Evolutionary conservation across 768 basidiomycete genomes (phyloP).

Genomic region (Panellus pusillus): DNA sequence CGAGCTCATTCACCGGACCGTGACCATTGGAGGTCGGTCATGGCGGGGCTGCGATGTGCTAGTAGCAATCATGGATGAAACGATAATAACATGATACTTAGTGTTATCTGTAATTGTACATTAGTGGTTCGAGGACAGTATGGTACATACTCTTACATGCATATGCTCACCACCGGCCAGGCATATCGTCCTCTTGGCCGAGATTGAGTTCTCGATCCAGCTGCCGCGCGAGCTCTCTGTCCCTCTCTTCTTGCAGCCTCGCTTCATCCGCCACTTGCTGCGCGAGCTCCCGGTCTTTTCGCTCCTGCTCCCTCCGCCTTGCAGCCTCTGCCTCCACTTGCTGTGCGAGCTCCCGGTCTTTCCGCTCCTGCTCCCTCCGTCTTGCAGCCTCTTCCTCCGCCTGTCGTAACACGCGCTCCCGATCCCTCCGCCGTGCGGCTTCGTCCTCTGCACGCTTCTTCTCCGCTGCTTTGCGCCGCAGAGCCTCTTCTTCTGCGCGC

Average conservation of each 20-base stretch:
- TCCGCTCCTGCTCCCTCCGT: neutral
- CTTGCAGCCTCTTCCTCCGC: slow-evolving; percentile 22
- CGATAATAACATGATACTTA: slow-evolving; percentile 2
- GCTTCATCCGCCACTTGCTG: neutral
- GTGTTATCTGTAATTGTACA: slow-evolving; percentile 6
- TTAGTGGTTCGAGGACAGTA: slow-evolving; percentile 14
- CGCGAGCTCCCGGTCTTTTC: slow-evolving; percentile 24
- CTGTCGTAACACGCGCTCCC: too few relatives aligned
- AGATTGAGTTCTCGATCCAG: slow-evolving; percentile 58
- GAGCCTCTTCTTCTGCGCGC: too few relatives aligned
- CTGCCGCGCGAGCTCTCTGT: slow-evolving; percentile 28
- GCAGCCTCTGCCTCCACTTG: slow-evolving; percentile 39
- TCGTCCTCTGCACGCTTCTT: too few relatives aligned
- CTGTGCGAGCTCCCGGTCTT: slow-evolving; percentile 29
- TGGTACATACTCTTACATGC: too few relatives aligned
- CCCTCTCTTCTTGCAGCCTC: slow-evolving; percentile 37
- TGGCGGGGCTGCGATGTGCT: slow-evolving; percentile 6
- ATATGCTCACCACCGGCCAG: slow-evolving; percentile 21
- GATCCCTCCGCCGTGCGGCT: neutral
- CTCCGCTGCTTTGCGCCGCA: too few relatives aligned
- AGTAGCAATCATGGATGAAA: slow-evolving; percentile 36
- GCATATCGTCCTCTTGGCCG: slow-evolving; percentile 17
- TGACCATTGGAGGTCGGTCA: slow-evolving; percentile 7
- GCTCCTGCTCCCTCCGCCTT: slow-evolving; percentile 24
- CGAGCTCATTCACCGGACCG: slow-evolving; percentile 37